Evolutionary conservation across 2,329 filamentous ascomycete species (phyloP).

Genomic region (Alternaria metachromatica): DNA sequence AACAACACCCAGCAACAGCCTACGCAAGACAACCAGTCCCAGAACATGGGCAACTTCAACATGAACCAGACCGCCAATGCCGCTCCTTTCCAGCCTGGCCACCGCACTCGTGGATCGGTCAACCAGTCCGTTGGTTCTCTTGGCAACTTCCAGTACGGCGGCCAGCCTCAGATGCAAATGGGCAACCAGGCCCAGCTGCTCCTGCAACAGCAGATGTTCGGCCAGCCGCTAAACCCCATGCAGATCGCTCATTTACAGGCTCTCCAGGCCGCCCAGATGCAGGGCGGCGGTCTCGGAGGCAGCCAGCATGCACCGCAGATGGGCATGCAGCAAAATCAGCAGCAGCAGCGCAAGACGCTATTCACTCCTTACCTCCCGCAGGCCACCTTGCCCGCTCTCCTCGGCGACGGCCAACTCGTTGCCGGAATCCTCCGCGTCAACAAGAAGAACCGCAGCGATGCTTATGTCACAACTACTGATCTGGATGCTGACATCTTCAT

Average conservation of each 20-base stretch:
- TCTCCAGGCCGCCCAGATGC: constrained; percentile 86
- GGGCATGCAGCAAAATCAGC: constrained; percentile 77
- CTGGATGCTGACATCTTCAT: constrained; percentile 99
- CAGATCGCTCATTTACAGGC: constrained; percentile 91
- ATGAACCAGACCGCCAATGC: constrained; percentile 74
- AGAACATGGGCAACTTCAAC: constrained; percentile 67
- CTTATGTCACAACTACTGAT: constrained; percentile 93
- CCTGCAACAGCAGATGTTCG: constrained; percentile 84
- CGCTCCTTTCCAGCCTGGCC: constrained; percentile 87
- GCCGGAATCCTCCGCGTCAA: constrained; percentile 97
- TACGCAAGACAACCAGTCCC: constrained; percentile 53
- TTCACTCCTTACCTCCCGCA: constrained; percentile 98
- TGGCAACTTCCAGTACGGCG: constrained; percentile 86
- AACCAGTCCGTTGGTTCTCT: constrained; percentile 83
- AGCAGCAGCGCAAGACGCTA: constrained; percentile 95
- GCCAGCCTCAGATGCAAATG: constrained; percentile 79
- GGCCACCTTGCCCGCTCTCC: constrained; percentile 86
- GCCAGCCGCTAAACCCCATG: constrained; percentile 85
- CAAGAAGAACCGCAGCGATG: constrained; percentile 99
- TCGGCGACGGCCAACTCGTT: constrained; percentile 91
- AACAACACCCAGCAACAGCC: constrained; percentile 55
- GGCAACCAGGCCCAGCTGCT: constrained; percentile 80
- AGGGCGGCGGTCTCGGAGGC: constrained; percentile 70
- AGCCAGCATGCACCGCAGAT: constrained; percentile 72
- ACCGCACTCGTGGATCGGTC: constrained; percentile 84